Conservation (phyloP, 345 rosid species). For the Citrus hindsii region DNA sequence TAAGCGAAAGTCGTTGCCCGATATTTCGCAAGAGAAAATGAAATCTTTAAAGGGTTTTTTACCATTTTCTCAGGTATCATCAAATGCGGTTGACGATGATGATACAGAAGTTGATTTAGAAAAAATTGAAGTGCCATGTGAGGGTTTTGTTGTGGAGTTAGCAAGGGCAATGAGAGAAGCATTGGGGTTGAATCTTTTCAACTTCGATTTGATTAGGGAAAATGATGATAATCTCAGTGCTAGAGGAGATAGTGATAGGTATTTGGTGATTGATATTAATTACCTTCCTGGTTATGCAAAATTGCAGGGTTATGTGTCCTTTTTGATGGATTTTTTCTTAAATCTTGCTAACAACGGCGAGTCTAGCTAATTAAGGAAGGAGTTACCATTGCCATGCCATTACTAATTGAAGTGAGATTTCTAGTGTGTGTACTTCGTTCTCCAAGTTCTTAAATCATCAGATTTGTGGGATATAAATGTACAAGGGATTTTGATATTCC, state of each 20-base stretch:
- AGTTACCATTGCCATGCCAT: no score
- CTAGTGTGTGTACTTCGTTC: no score
- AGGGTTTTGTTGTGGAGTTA: slow-evolving; percentile 33
- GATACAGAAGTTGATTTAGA: slow-evolving; percentile 35
- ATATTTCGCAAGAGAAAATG: slow-evolving; percentile 48
- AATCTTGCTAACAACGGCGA: not conserved
- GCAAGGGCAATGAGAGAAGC: slow-evolving; percentile 51
- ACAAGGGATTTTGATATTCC: no score
- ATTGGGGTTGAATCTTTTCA: slow-evolving; percentile 49
- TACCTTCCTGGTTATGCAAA: slow-evolving; percentile 67
- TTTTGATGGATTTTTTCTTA: slow-evolving; percentile 49
- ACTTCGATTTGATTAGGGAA: slow-evolving; percentile 62
- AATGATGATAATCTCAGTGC: slow-evolving; percentile 17
- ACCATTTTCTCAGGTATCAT: slow-evolving; percentile 57
- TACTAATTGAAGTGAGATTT: no score
- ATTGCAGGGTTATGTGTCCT: slow-evolving; percentile 52
- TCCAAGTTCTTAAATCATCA: no score
- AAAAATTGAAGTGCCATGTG: slow-evolving; percentile 46
- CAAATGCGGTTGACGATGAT: slow-evolving; percentile 39
- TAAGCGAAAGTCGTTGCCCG: slow-evolving; percentile 57
- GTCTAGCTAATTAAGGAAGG: not conserved
- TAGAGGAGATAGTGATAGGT: slow-evolving; percentile 38
- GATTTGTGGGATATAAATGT: no score
- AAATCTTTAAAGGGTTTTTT: slow-evolving; percentile 35
- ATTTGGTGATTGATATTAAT: slow-evolving; percentile 60